These are phyloP conservation scores for Lyophyllum atratum DNA, from an alignment of 768 basidiomycete species.

Conservation along the genomic window DNA sequence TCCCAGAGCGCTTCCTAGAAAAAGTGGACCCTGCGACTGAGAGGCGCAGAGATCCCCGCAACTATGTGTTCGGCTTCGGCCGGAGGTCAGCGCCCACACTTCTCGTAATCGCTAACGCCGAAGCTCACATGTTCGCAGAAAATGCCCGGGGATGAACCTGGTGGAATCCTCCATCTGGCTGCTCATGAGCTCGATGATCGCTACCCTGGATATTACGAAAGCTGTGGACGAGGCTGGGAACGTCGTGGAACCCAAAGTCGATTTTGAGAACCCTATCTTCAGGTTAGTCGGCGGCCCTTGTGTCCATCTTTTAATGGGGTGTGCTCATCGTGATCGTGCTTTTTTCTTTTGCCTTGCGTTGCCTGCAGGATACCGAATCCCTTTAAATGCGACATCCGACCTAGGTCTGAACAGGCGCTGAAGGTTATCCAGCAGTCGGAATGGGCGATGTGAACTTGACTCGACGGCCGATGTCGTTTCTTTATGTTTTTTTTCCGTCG, in stretches of 20 bases:
- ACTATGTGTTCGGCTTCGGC: constrained; percentile 44
- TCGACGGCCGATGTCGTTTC: not conserved
- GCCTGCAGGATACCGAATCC: constrained; percentile 43
- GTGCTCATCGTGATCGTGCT: not conserved
- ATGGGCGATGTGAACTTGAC: constrained; percentile 12
- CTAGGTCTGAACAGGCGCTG: constrained; percentile 47
- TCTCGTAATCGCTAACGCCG: not conserved
- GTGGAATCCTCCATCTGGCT: constrained; percentile 68
- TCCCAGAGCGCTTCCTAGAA: constrained; percentile 54
- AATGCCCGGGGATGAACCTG: constrained; percentile 65
- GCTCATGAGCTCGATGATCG: constrained; percentile 53
- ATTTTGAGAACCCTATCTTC: constrained; percentile 64
- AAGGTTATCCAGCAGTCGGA: constrained; percentile 39
- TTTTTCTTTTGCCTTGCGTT: not conserved
- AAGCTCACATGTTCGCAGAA: constrained; percentile 30
- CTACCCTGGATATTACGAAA: constrained; percentile 57
- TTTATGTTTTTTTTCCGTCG: not conserved
- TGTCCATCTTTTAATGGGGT: constrained; percentile 2
- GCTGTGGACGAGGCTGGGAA: constrained; percentile 50
- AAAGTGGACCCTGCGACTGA: constrained; percentile 26
- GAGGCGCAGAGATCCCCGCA: constrained; percentile 30
- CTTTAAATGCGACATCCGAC: constrained; percentile 52
- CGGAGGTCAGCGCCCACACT: constrained; percentile 31
- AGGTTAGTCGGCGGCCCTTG: constrained; percentile 38
- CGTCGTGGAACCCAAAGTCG: constrained; percentile 46